Base-by-base conservation (phyloP, 495 filamentous ascomycete species). In the Daldinia grandis region DNA sequence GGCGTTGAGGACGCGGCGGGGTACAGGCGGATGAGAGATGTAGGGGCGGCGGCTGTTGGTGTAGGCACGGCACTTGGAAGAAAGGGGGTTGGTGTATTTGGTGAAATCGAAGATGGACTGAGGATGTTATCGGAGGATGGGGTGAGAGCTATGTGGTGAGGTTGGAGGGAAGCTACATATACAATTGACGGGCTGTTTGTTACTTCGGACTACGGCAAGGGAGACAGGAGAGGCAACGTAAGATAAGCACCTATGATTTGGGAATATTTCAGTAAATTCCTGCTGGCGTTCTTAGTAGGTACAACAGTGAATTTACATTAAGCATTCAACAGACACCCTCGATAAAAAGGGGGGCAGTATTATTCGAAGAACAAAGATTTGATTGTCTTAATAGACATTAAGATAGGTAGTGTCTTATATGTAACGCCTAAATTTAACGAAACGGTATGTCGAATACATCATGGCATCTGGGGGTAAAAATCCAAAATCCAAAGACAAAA, bases 1-100 rank as follows among this genome's bases (percentile, higher is more conserved):
- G 91, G 91, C 0, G 91, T 93, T 1, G 71, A 76, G 21, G 88
- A 91, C 76, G 78, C 67, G 4, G 84, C 68, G 6, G 89, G 88
- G 40, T 90, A 82, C 73, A 65, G 76, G 67, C 76, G 90, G 64
- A 92, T 92, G 91, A 78, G 80, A 42, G 75, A 67, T n/a, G 89
- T 84, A 4, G 91, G 91, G 0, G 91, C 89, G 0, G 79, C 64
- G 15, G 87, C 83, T 0, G 90, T 91, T 0, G 91, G 84, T 0
- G 80, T 92, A 3, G 91, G 84, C 4, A 92, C 88, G 8, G 90
- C 86, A 40, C 70, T 92, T 28, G 89, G 90, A 19, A 78, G 84
- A 58, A 82, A 84, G 56, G 90, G 90, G 8, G 64, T 89, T 3
- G 72, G 47, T 0, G 80, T 92, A 4, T 92, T 92, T 81, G 77